Conservation (phyloP, 495 filamentous ascomycete genomes). For the Penicillium pancosmium region DNA sequence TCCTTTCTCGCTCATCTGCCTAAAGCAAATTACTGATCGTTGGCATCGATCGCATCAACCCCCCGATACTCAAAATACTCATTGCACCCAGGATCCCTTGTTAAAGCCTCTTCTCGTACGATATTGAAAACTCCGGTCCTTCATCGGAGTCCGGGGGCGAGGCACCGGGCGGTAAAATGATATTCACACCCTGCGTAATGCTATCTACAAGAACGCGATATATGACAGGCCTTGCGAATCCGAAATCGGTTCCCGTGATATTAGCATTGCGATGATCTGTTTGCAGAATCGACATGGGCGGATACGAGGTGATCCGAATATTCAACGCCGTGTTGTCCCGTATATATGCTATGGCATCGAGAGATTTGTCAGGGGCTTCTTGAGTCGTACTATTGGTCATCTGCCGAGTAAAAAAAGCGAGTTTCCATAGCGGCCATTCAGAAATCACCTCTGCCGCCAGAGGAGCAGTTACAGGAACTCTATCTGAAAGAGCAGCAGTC, state of each 20-base stretch:
- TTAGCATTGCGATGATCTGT: constrained; percentile 32
- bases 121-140: constrained; percentile 45
- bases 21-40: too few relatives aligned
- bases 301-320: constrained; percentile 21
- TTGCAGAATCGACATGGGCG: constrained; percentile 25
- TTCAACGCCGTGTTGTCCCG: constrained; percentile 40
- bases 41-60: constrained; percentile 3
- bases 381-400: constrained; percentile 40
- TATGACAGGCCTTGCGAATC: constrained; percentile 23
- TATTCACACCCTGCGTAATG: constrained; percentile 16
- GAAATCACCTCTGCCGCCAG: constrained; percentile 38
- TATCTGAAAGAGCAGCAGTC: constrained; percentile 25
- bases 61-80: constrained; percentile 45
- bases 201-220: constrained; percentile 26
- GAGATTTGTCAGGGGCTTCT: constrained; percentile 24
- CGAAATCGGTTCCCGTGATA: constrained; percentile 24
- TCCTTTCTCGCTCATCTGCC: too few relatives aligned
- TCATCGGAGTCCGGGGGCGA: constrained; percentile 33
- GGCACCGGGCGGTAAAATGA: constrained; percentile 27
- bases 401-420: constrained; percentile 42
- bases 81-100: constrained; percentile 39
- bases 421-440: constrained; percentile 32
- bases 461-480: constrained; percentile 1
- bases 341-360: constrained; percentile 35
- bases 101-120: constrained; percentile 39